phyloP scores from a whole-genome alignment of 2,329 filamentous ascomycete species.

The Apiospora kogelbergensis region DNA sequence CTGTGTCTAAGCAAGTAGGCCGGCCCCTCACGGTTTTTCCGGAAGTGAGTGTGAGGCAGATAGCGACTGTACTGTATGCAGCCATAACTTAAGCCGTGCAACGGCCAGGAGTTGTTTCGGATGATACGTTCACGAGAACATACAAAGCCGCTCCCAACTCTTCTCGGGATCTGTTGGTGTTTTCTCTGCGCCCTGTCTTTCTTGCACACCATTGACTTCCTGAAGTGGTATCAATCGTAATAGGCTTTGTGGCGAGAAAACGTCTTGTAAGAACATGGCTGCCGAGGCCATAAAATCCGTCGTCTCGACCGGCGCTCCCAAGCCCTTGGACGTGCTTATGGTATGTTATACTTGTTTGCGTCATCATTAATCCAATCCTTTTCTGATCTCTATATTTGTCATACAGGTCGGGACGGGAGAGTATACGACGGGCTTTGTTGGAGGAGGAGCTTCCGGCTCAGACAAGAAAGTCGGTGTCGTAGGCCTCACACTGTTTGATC shows the following conservation, averaged over 20 bases:
- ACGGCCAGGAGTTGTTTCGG: not conserved
- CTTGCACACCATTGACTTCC: not conserved
- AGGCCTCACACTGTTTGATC: slow-evolving; percentile 83
- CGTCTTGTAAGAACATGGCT: slow-evolving; percentile 18
- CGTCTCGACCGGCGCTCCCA: slow-evolving; percentile 15
- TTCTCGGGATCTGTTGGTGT: not conserved
- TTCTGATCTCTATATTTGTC: not conserved
- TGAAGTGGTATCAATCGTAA: not conserved
- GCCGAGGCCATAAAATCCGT: slow-evolving; percentile 16
- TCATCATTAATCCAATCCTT: not conserved
- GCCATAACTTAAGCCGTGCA: not conserved
- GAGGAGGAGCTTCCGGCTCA: slow-evolving; percentile 76
- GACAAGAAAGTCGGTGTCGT: slow-evolving; percentile 98
- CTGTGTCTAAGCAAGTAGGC: not conserved
- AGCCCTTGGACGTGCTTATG: slow-evolving; percentile 68
- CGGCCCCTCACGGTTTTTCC: not conserved
- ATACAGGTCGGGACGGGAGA: slow-evolving; percentile 82
- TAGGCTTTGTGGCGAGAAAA: not conserved
- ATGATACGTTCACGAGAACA: not conserved
- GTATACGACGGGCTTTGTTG: slow-evolving; percentile 95
- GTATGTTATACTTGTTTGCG: slow-evolving; percentile 37
- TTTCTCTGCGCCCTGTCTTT: not conserved
- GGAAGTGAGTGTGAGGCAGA: not conserved
- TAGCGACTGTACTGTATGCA: not conserved
- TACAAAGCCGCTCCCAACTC: not conserved